Evolutionary conservation across 306 rosid genomes (phyloP).

Genomic region (Malus sylvestris): DNA sequence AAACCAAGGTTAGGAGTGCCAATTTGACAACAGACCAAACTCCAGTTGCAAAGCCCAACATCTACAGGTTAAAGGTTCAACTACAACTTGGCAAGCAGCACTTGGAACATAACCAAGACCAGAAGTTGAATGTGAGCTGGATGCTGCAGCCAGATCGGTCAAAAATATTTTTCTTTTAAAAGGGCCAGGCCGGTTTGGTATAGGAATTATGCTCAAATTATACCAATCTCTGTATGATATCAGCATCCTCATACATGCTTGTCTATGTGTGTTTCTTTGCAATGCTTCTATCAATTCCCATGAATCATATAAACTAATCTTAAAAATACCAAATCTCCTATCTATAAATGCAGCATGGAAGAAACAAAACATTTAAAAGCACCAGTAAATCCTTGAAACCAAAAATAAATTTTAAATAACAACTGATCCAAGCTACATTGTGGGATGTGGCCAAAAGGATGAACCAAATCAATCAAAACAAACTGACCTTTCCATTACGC

Average conservation of each 20-base stretch:
- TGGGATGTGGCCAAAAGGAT: background rate
- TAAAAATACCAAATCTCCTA: background rate
- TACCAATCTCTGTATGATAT: background rate
- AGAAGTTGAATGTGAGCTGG: background rate
- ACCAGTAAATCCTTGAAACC: background rate
- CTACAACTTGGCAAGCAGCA: background rate
- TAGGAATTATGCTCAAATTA: background rate
- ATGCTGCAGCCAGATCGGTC: background rate
- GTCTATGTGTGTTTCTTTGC: background rate
- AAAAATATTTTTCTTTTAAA: background rate
- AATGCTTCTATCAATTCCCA: background rate
- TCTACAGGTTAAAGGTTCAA: background rate
- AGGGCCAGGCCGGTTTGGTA: background rate
- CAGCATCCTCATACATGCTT: background rate
- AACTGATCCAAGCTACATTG: background rate
- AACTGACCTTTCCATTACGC: conserved; percentile 92
- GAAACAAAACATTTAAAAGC: background rate
- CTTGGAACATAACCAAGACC: background rate
- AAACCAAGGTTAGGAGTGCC: background rate
- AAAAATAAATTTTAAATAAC: background rate
- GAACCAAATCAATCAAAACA: conserved; percentile 6
- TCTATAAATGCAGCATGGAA: background rate
- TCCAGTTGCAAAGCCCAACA: background rate
- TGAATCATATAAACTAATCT: background rate
- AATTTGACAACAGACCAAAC: background rate